A percentile compares a stretch with the other conserved stretches of the same genome.
phyloP scores from a whole-genome alignment of 2,329 filamentous ascomycete species.

The Epichloe elymi region DNA sequence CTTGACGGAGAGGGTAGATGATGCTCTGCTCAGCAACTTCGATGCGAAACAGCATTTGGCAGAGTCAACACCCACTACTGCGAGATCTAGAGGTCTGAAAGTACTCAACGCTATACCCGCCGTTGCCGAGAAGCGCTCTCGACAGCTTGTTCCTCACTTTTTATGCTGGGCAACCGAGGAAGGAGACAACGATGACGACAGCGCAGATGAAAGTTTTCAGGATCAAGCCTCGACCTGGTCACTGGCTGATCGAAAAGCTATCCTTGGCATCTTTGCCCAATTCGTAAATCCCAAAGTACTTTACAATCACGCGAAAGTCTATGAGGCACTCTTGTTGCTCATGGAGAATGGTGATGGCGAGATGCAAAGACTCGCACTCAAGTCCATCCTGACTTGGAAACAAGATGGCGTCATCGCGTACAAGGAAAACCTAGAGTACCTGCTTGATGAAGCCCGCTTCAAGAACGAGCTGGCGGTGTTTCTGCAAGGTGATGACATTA shows the following conservation, averaged over 20 bases:
- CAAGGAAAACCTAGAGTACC: constrained; percentile 70
- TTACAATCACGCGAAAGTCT: constrained; percentile 64
- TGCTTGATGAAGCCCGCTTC: constrained; percentile 84
- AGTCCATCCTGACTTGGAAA: constrained; percentile 84
- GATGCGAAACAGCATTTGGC: constrained; percentile 47
- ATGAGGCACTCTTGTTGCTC: constrained; percentile 58
- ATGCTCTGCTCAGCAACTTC: constrained; percentile 50
- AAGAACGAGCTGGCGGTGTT: constrained; percentile 89
- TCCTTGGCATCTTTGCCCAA: constrained; percentile 68
- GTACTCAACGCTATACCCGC: constrained; percentile 61
- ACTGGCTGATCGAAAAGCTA: constrained; percentile 68
- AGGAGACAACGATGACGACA: constrained; percentile 24
- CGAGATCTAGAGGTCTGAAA: constrained; percentile 66
- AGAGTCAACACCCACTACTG: constrained; percentile 36
- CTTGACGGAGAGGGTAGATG: constrained; percentile 37
- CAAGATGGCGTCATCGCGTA: constrained; percentile 61
- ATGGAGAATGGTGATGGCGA: constrained; percentile 82
- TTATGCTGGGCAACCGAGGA: constrained; percentile 60
- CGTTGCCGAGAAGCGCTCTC: constrained; percentile 75
- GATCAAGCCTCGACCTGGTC: constrained; percentile 43
- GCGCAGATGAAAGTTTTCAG: constrained; percentile 22
- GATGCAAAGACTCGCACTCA: constrained; percentile 73
- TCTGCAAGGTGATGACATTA: constrained; percentile 59
- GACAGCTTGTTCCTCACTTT: constrained; percentile 73
- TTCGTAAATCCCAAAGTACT: constrained; percentile 80